Percentiles rank a stretch among this genome's conserved stretches.
Evolutionary conservation across 2,329 filamentous ascomycete species (phyloP).

Genomic region (Thielaviopsis populi): DNA sequence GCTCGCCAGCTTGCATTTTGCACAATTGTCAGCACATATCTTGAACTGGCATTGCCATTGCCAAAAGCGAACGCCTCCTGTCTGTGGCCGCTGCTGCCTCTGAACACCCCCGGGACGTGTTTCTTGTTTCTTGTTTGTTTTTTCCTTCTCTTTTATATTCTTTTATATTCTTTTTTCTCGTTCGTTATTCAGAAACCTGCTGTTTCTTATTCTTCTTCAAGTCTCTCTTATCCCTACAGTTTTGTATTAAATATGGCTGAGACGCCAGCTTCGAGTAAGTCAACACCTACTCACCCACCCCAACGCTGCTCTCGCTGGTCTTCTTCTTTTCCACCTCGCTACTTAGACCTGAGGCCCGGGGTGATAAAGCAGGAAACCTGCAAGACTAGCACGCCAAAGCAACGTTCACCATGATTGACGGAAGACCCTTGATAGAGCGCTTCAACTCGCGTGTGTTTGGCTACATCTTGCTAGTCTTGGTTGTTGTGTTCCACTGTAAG

Average conservation of each 20-base stretch:
- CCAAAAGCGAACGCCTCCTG: not conserved
- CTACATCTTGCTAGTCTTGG: conserved; percentile 14
- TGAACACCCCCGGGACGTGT: not conserved
- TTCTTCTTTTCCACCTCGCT: not conserved
- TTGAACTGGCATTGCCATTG: not conserved
- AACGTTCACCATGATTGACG: conserved; percentile 11
- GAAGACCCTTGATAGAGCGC: conserved; percentile 11
- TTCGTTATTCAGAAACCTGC: not conserved
- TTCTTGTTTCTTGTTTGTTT: no score
- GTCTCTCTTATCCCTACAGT: not conserved
- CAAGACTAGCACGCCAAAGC: not conserved
- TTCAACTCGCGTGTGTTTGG: conserved; percentile 17
- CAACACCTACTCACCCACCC: not conserved
- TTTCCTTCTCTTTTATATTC: not conserved
- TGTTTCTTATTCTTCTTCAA: not conserved
- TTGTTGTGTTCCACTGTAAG: conserved; percentile 17
- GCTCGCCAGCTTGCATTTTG: not conserved
- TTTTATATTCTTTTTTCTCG: not conserved
- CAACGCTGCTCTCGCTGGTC: not conserved
- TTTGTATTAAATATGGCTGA: conserved; percentile 14
- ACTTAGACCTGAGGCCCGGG: not conserved
- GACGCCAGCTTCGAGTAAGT: conserved; percentile 16
- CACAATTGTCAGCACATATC: not conserved
- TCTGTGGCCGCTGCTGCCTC: not conserved
- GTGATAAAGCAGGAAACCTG: not conserved